Base-by-base conservation (phyloP, 305 asterid genomes). In the Lippia alba region DNA sequence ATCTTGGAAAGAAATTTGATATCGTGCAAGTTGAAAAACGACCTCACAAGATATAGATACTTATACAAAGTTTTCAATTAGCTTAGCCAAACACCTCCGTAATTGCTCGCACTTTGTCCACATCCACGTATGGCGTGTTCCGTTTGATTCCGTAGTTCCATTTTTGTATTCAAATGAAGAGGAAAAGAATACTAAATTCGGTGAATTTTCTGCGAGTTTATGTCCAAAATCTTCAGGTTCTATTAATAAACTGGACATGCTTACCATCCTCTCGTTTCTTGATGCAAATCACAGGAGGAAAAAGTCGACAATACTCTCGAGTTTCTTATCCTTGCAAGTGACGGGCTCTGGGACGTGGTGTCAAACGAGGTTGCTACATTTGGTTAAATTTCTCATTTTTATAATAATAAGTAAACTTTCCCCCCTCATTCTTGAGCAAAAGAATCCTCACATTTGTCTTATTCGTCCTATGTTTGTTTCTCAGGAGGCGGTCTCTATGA, bases 301-400 rank as follows among this genome's bases (percentile, higher is more conserved):
- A 87, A 81, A 79, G 86, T 87, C 14, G 91, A 87, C 55, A 73
- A 76, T 56, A 81, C 93, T 24, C 89, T 87, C 11, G 93, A 87
- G 78, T 87, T 87, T 76, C 90, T 87, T 32, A 85, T 87, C 83
- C 93, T 87, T 55, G 93, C 93, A 34, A 87, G 93, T 62, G 93
- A 87, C 74, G 93, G 93, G 53, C 89, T 87, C 19, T 87, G 93
- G 93, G 93, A 87, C 44, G 93, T 87, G 5, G 93, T 87, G 48
- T 83, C 89, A 11, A 87, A 87, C 51, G 93, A 87, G 88, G 92
- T 87, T 11, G 49, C 49, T 50, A n/a, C 34, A 16, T 32, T 14
- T 36, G 14, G 8, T 40, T 24, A 50, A 61, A 17, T 8, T 6
- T 44, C 10, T 8, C 49, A 7, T 5, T 6, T 44, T 44, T 44